phyloP scores from a whole-genome alignment of 768 basidiomycete genomes.

The Leccinum aurantiacum region DNA sequence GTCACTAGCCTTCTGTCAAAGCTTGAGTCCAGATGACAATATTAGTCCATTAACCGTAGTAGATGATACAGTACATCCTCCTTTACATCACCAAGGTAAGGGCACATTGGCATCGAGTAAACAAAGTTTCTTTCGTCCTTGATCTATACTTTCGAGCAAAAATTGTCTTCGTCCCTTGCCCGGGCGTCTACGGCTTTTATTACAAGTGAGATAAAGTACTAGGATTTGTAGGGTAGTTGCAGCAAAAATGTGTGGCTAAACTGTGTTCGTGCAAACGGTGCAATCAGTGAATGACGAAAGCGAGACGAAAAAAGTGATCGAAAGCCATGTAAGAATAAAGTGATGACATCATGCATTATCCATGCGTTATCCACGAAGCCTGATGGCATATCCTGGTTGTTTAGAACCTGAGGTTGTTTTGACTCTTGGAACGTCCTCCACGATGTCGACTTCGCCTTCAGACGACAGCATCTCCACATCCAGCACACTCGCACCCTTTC shows the following conservation, averaged over 20 bases:
- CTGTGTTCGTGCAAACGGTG: not conserved
- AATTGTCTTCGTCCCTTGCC: not conserved
- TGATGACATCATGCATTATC: conserved; percentile 6
- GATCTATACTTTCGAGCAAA: not conserved
- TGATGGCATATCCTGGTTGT: conserved; percentile 9
- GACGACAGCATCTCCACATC: conserved; percentile 29
- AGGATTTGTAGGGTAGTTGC: conserved; percentile 21
- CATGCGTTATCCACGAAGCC: conserved; percentile 30
- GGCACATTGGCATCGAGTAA: not conserved
- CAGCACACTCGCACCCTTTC: conserved; percentile 19
- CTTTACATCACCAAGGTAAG: not conserved
- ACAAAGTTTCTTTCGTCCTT: not conserved
- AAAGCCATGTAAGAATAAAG: conserved; percentile 5
- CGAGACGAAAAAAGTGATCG: not conserved
- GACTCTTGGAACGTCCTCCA: conserved; percentile 29
- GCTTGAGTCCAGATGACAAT: not conserved
- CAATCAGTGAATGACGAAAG: conserved; percentile 6
- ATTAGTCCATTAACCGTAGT: not conserved
- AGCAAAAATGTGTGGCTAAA: conserved; percentile 1
- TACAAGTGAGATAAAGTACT: conserved; percentile 16
- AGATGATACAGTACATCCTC: no score
- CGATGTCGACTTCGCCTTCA: conserved; percentile 42
- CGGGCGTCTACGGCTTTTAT: conserved; percentile 6
- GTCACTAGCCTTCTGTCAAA: no score
- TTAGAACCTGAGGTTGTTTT: conserved; percentile 6